Evolutionary conservation across 2,329 filamentous ascomycete genomes (phyloP).

Genomic region (Claviceps maximensis): DNA sequence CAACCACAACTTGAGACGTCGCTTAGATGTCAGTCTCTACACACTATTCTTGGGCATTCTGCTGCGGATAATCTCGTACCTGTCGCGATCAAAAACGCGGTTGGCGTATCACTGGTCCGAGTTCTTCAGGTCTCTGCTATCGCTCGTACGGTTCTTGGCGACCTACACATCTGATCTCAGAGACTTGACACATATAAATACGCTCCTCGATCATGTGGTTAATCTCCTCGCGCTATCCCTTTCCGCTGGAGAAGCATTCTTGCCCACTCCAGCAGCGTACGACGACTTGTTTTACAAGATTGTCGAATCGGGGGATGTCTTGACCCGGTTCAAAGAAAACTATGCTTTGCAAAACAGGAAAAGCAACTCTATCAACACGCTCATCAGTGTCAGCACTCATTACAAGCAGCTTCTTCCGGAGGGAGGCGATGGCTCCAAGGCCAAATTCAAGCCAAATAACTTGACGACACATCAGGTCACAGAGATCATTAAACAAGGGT

Average conservation of each 20-base stretch:
- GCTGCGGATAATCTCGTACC: slow-evolving; percentile 68
- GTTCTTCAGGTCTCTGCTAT: slow-evolving; percentile 78
- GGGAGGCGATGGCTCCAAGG: slow-evolving; percentile 21
- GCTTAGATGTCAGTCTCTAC: slow-evolving; percentile 76
- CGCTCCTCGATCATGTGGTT: slow-evolving; percentile 63
- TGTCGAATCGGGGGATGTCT: slow-evolving; percentile 75
- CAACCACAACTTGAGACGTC: slow-evolving; percentile 81
- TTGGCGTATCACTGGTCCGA: slow-evolving; percentile 90
- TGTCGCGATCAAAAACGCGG: slow-evolving; percentile 70
- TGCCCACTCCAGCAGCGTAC: slow-evolving; percentile 76
- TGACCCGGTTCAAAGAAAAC: slow-evolving; percentile 68
- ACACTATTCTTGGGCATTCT: slow-evolving; percentile 70
- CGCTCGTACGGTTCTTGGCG: slow-evolving; percentile 79
- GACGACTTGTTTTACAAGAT: slow-evolving; percentile 98
- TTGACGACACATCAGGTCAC: slow-evolving; percentile 75
- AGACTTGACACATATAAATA: slow-evolving; percentile 52
- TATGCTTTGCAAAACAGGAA: slow-evolving; percentile 48
- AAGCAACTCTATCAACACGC: slow-evolving; percentile 65
- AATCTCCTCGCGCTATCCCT: slow-evolving; percentile 75
- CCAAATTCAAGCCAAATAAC: slow-evolving; percentile 42
- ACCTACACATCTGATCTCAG: slow-evolving; percentile 73
- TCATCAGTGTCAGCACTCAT: slow-evolving; percentile 71
- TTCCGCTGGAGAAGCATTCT: slow-evolving; percentile 77
- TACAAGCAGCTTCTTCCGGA: slow-evolving; percentile 72
- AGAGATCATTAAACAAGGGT: slow-evolving; percentile 88